phyloP scores from a whole-genome alignment of 805 yeast species.

The Starmerella asiatica region DNA sequence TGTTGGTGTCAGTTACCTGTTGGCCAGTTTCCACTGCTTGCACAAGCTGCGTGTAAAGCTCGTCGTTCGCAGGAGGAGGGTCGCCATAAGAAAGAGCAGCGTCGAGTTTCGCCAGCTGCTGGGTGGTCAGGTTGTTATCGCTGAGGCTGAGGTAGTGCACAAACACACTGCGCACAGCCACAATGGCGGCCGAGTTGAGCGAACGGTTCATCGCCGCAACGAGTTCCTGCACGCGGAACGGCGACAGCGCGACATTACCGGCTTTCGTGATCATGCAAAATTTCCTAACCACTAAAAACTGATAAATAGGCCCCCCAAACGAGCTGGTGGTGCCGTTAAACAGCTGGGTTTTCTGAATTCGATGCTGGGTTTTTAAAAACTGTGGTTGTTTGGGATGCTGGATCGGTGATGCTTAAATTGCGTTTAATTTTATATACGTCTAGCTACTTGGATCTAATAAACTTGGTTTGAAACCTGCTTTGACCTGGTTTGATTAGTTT shows the following conservation, averaged over 20 bases:
- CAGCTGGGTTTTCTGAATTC: no score
- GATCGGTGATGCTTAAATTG: no score
- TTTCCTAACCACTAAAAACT: not conserved
- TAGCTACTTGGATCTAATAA: no score
- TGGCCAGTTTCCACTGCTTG: constrained; percentile 23
- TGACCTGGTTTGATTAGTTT: no score
- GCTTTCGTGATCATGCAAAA: constrained; percentile 17
- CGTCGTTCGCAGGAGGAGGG: constrained; percentile 42
- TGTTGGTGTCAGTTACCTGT: constrained; percentile 19
- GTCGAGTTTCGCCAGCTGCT: constrained; percentile 32
- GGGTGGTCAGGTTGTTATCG: constrained; percentile 15
- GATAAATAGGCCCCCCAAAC: no score
- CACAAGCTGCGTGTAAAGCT: constrained; percentile 33
- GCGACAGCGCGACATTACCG: constrained; percentile 84
- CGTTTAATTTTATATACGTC: no score
- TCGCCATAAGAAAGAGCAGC: constrained; percentile 63
- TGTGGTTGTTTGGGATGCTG: no score
- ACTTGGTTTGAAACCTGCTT: no score
- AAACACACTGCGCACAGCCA: constrained; percentile 57
- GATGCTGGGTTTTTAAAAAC: no score
- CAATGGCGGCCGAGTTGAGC: constrained; percentile 53
- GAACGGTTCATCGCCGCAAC: constrained; percentile 58
- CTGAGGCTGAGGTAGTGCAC: constrained; percentile 59
- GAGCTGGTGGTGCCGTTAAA: no score
- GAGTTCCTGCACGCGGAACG: constrained; percentile 66